Base-by-base conservation (phyloP, 2,329 filamentous ascomycete genomes). In the Verticillium isaacii region DNA sequence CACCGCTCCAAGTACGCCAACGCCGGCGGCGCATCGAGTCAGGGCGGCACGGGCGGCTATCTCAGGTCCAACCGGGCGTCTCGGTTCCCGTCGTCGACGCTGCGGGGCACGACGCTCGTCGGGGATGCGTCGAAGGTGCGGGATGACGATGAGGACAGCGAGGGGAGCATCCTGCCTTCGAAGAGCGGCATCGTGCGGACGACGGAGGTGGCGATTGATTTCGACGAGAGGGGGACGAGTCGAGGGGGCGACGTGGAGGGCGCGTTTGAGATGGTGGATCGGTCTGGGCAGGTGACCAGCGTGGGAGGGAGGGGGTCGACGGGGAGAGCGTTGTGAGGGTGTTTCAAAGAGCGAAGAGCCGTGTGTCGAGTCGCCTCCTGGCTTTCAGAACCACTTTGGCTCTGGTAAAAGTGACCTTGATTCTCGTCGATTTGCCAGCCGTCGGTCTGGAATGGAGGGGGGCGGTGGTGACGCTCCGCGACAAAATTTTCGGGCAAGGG, bases 161-260 rank as follows among this genome's bases (percentile, higher is more conserved):
- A 65, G 5, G 57, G 57, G 55, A 65, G 65, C 32, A 66, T 65
- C 23, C 58, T 66, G 19, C 32, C 62, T 54, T 56, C n/a, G 32
- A 61, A 60, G 36, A 59, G 62, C 41, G 63, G 63, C 25, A 66
- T 64, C 25, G 57, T 65, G 29, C 58, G 63, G 45, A 66, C 65
- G 41, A 63, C 63, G 1, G 62, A 66, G 25, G 59, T 66, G 12
- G 58, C 62, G 32, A 59, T 66, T 7, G 57, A 41, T 19, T 66
- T 62, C 45, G 61, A 64, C n/a, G 19, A n/a, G 17, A 36, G 34
- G 29, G 34, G 15, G 17, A 14, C n/a, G 32, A 57, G 34, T 32
- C 19, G 29, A 23, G 55, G 37, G 2, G 55, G 32, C 32, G 32
- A 57, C 19, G 11, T 52, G 15, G 29, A 57, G 14, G 55, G 19